phyloP scores from a whole-genome alignment of 768 basidiomycete genomes.

The Mycena alexandri region DNA sequence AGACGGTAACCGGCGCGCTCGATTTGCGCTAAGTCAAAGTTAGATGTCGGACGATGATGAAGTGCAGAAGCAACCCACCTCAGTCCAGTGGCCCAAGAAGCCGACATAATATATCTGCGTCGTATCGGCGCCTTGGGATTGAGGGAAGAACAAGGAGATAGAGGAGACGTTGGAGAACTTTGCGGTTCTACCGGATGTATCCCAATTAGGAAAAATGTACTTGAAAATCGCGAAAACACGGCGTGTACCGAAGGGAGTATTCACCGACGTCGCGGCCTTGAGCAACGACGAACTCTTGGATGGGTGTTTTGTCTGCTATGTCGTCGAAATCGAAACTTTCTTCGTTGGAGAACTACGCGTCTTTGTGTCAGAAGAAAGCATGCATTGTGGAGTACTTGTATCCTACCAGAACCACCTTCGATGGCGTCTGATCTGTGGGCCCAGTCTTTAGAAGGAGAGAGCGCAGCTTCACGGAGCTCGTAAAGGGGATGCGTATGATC shows the following conservation, averaged over 20 bases:
- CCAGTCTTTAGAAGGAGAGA: slow-evolving; percentile 88
- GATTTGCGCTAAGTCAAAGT: slow-evolving; percentile 69
- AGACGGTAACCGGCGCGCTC: slow-evolving; percentile 86
- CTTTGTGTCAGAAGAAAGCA: not conserved
- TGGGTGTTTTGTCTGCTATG: slow-evolving; percentile 67
- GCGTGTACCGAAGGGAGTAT: slow-evolving; percentile 82
- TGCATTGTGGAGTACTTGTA: not conserved
- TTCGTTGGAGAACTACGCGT: slow-evolving; percentile 78
- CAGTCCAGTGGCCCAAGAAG: slow-evolving; percentile 84
- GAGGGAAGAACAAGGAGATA: slow-evolving; percentile 86
- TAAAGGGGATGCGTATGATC: slow-evolving; percentile 89
- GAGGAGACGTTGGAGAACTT: slow-evolving; percentile 89
- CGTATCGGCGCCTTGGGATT: slow-evolving; percentile 82
- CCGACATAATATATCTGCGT: slow-evolving; percentile 87
- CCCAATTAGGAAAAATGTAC: not conserved
- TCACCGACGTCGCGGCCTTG: slow-evolving; percentile 85
- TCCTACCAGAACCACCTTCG: slow-evolving; percentile 77
- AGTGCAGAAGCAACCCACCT: slow-evolving; percentile 57
- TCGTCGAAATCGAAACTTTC: slow-evolving; percentile 88
- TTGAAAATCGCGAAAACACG: not conserved
- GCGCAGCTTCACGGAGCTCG: slow-evolving; percentile 86
- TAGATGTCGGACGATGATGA: not conserved
- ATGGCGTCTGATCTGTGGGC: slow-evolving; percentile 82
- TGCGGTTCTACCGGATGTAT: slow-evolving; percentile 66
- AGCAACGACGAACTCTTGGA: slow-evolving; percentile 80